These are phyloP conservation scores for Xylaria hypoxylon DNA, from an alignment of 2,329 filamentous ascomycete genomes.

Conservation along the genomic window DNA sequence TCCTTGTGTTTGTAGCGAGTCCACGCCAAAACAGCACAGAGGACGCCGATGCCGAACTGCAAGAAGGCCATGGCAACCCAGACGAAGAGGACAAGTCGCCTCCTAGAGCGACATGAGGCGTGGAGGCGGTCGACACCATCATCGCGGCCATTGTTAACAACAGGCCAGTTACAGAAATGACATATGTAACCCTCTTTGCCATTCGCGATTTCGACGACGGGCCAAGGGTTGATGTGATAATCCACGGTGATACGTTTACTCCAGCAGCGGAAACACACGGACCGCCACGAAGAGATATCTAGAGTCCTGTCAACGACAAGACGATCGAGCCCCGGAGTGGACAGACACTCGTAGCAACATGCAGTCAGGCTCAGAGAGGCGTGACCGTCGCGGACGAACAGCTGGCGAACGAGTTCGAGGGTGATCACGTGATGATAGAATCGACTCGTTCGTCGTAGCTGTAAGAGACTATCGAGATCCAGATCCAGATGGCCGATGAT, in stretches of 20 bases:
- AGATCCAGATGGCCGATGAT: slow-evolving; percentile 46
- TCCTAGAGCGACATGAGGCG: slow-evolving; percentile 44
- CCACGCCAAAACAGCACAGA: slow-evolving; percentile 48
- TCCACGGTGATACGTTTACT: slow-evolving; percentile 43
- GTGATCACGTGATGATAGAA: slow-evolving; percentile 48
- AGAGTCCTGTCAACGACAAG: slow-evolving; percentile 45
- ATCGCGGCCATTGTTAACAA: slow-evolving; percentile 42
- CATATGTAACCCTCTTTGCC: slow-evolving; percentile 49
- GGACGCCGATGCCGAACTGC: slow-evolving; percentile 49
- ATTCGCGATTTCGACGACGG: slow-evolving; percentile 46
- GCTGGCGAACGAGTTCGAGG: slow-evolving; percentile 42
- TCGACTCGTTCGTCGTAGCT: slow-evolving; percentile 42
- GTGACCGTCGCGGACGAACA: slow-evolving; percentile 42
- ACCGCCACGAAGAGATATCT: slow-evolving; percentile 43
- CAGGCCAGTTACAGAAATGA: slow-evolving; percentile 50
- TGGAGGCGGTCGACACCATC: slow-evolving; percentile 45
- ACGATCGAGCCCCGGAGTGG: slow-evolving; percentile 46
- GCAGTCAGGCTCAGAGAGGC: slow-evolving; percentile 37
- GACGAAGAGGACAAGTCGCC: slow-evolving; percentile 43
- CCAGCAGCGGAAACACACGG: slow-evolving; percentile 51
- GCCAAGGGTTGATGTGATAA: slow-evolving; percentile 48
- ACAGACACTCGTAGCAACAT: slow-evolving; percentile 48
- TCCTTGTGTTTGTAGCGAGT: slow-evolving; percentile 45
- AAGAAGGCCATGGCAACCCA: slow-evolving; percentile 50
- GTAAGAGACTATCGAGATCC: slow-evolving; percentile 45